phyloP scores from a whole-genome alignment of 441 rosid species.

The Gossypium schwendimanii region DNA sequence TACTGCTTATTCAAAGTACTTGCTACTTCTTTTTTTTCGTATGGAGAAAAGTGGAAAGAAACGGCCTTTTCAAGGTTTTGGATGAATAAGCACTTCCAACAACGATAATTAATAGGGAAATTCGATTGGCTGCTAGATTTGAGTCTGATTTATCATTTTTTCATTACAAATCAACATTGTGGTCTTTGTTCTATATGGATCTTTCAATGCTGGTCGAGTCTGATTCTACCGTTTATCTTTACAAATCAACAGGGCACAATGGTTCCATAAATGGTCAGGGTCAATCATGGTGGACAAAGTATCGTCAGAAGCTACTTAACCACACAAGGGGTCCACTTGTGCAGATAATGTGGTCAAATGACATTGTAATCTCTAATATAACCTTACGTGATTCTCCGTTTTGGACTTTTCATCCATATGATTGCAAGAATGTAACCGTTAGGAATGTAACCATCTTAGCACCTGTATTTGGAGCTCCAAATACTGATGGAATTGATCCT shows the following conservation, averaged over 20 bases:
- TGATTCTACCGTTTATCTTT: not conserved
- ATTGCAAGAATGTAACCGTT: constrained; percentile 77
- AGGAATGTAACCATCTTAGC: constrained; percentile 74
- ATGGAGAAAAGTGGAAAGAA: too few relatives aligned
- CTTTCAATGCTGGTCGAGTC: not conserved
- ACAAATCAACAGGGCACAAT: constrained; percentile 63
- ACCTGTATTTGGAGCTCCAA: constrained; percentile 73
- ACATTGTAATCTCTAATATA: constrained; percentile 59
- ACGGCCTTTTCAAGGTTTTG: too few relatives aligned
- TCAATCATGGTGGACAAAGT: constrained; percentile 85
- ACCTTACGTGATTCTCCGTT: constrained; percentile 87
- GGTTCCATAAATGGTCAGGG: constrained; percentile 97
- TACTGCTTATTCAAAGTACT: too few relatives aligned
- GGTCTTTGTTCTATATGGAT: not conserved
- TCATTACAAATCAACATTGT: not conserved
- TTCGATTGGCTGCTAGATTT: not conserved
- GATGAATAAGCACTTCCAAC: not conserved
- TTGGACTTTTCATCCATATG: constrained; percentile 95
- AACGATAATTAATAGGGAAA: not conserved
- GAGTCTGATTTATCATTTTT: not conserved
- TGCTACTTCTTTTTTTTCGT: too few relatives aligned
- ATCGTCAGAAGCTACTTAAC: constrained; percentile 81
- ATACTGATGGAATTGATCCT: constrained; percentile 95
- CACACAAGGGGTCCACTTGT: constrained; percentile 90
- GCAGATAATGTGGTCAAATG: constrained; percentile 91